Evolutionary conservation across 257 asterid genomes (phyloP), one percentile per base, ranked within the genome.

Genomic region (Gynochthodes officinalis): DNA sequence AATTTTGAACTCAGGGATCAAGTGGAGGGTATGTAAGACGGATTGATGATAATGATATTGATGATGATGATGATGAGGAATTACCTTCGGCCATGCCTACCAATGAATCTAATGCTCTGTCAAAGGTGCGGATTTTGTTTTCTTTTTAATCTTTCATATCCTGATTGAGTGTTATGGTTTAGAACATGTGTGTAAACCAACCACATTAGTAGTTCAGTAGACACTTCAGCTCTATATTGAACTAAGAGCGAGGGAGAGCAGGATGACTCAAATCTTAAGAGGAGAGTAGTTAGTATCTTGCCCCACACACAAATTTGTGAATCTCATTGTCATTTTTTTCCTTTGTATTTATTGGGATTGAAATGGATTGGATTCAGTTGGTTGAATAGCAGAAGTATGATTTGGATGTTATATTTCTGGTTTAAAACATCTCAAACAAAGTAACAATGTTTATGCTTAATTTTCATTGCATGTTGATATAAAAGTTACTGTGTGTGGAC

Each of bases 21-120:
- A 79, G 60, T 52, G 89, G 81, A 74, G 54, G 74, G 60, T 67
- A 68, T 71, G 64, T 90, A 21, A 18, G 75, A 78, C 82, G 98
- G 75, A 87, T 92, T 71, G 76, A 85, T 33, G 98, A 90, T 33
- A 91, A 87, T 15, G 91, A 88, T 42, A n/a, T 72, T 13, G 91
- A 81, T 59, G 77, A 76, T 0, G 83, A 74, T 16, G 79, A 80
- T 33, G 90, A 81, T 11, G 76, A 80, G 2, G 87, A 77, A 67
- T 64, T 80, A 14, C 73, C 67, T 57, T 43, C 73, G 11, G 76
- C 64, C 61, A 44, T 76, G 0, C 65, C 58, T 53, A 78, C 79
- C 28, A 39, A 40, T 33, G 84, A 40, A 71, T 82, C 82, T 59
- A 66, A 75, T 73, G 78, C 60, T 43, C 62, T 72, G 59, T 60